phyloP scores from a whole-genome alignment of 257 asterid species.

The Penstemon newberryi region DNA sequence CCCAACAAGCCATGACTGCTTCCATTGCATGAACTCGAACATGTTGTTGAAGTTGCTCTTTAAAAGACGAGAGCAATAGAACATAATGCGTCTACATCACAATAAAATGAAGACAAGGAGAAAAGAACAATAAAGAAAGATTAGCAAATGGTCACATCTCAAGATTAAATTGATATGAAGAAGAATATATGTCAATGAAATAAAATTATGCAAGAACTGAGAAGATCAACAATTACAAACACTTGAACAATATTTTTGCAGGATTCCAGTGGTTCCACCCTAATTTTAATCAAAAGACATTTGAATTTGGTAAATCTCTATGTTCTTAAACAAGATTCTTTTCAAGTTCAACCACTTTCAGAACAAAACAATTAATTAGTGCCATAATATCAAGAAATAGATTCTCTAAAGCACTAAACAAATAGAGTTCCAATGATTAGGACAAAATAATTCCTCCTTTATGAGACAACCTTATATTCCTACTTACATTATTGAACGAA shows the following conservation, averaged over 20 bases:
- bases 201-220: background rate
- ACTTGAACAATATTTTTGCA: background rate
- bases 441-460: constrained; percentile 55
- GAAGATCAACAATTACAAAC: background rate
- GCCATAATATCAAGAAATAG: constrained; percentile 50
- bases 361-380: constrained; percentile 24
- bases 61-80: constrained; percentile 86
- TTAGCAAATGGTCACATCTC: background rate
- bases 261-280: background rate
- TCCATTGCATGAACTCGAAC: constrained; percentile 99
- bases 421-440: constrained; percentile 50
- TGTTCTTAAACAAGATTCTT: background rate
- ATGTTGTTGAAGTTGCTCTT: constrained; percentile 98
- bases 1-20: constrained; percentile 99
- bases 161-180: background rate
- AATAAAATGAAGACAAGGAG: background rate
- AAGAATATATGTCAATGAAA: background rate
- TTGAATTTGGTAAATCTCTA: background rate
- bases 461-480: constrained; percentile 56
- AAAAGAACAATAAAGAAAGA: background rate
- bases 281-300: background rate
- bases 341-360: background rate
- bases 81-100: constrained; percentile 83
- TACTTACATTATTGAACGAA: constrained; percentile 28
- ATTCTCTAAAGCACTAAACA: constrained; percentile 57